These are phyloP conservation scores for Chaetomium sp. DNA, from an alignment of 2,329 filamentous ascomycete genomes.

Conservation along the genomic window DNA sequence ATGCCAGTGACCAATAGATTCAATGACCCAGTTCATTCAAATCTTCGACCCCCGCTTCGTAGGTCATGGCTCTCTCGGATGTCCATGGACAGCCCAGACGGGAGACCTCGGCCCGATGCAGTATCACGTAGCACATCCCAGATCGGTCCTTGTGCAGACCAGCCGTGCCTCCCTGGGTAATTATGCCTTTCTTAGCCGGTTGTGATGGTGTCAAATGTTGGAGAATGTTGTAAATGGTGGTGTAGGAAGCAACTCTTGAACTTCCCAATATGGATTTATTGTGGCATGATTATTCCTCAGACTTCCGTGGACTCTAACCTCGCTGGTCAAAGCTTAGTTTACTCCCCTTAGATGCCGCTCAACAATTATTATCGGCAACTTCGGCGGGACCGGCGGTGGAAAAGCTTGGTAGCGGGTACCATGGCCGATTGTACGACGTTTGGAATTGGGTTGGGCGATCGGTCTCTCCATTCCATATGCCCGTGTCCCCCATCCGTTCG, in stretches of 20 bases:
- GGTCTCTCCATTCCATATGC: background rate
- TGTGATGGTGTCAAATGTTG: too few relatives aligned
- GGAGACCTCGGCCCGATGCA: background rate
- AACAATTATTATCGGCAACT: too few relatives aligned
- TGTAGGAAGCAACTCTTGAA: too few relatives aligned
- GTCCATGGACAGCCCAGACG: background rate
- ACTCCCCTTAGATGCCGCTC: too few relatives aligned
- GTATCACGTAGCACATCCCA: constrained; percentile 8
- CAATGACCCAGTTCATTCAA: background rate
- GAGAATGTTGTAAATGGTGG: too few relatives aligned
- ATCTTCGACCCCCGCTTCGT: background rate
- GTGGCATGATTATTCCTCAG: too few relatives aligned
- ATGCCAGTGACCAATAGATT: background rate
- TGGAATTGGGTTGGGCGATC: background rate
- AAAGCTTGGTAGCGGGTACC: too few relatives aligned
- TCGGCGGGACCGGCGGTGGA: too few relatives aligned
- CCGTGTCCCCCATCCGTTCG: background rate
- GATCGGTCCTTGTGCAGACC: constrained; percentile 9
- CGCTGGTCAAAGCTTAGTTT: too few relatives aligned
- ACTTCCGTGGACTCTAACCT: too few relatives aligned
- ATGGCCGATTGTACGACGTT: background rate
- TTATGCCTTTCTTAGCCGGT: background rate
- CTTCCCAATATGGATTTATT: too few relatives aligned
- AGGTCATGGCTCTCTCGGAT: background rate
- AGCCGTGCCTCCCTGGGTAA: background rate